Evolutionary conservation across 1,284 basidiomycete genomes (phyloP).

Genomic region (Trichosporon asahii): DNA sequence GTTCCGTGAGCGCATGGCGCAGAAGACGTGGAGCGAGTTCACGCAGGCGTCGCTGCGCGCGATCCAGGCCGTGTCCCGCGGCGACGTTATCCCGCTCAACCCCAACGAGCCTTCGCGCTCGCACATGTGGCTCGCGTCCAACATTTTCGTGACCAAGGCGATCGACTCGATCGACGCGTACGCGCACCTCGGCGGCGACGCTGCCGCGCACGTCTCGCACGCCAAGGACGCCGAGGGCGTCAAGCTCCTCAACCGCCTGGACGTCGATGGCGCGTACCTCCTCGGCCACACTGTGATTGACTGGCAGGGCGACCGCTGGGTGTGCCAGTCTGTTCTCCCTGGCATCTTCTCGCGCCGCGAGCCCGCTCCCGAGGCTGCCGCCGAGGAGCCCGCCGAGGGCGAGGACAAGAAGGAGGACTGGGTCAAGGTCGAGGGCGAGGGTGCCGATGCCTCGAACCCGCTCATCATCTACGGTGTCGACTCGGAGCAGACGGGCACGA

Average conservation of each 20-base stretch:
- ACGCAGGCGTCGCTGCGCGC: constrained; percentile 56
- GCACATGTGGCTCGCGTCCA: constrained; percentile 59
- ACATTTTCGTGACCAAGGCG: constrained; percentile 60
- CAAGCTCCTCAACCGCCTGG: constrained; percentile 56
- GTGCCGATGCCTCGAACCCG: constrained; percentile 60
- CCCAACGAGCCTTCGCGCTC: constrained; percentile 57
- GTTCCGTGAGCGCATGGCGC: constrained; percentile 57
- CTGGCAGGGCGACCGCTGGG: constrained; percentile 60
- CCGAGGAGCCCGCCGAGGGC: constrained; percentile 31
- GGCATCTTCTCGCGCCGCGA: constrained; percentile 56
- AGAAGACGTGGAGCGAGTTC: constrained; percentile 58
- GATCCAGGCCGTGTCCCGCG: constrained; percentile 56
- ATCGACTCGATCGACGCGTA: constrained; percentile 58
- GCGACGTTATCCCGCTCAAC: constrained; percentile 58
- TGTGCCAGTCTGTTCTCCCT: constrained; percentile 59
- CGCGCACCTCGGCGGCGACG: constrained; percentile 58
- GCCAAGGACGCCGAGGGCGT: constrained; percentile 60
- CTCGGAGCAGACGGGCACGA: constrained; percentile 54
- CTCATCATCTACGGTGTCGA: constrained; percentile 59
- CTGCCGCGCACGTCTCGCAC: constrained; percentile 58
- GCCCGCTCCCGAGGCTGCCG: constrained; percentile 26
- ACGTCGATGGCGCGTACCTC: constrained; percentile 73
- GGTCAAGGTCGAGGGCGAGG: constrained; percentile 54
- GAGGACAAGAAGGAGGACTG: constrained; percentile 47
- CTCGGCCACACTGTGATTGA: constrained; percentile 64